These are phyloP conservation scores for Talaromyces albobiverticillius DNA, from an alignment of 2,329 filamentous ascomycete species.

Conservation along the genomic window DNA sequence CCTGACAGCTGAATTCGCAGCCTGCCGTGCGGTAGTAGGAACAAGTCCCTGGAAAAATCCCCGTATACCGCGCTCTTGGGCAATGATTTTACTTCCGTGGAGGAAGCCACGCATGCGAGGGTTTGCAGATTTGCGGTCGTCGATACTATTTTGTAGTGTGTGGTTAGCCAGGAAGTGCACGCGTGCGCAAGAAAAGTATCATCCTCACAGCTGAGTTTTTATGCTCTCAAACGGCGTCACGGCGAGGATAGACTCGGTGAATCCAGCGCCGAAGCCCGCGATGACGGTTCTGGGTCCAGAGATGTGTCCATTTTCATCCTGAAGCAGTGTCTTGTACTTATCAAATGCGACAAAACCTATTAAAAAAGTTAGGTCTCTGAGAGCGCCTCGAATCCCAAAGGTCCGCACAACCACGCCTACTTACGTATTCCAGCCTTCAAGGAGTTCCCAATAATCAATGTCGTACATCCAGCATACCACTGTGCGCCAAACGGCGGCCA, in stretches of 20 bases:
- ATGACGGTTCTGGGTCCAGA: conserved; percentile 87
- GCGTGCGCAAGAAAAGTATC: no score
- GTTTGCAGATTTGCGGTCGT: conserved; percentile 82
- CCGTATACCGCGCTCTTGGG: conserved; percentile 77
- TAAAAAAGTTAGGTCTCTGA: background rate
- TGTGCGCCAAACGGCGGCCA: conserved; percentile 91
- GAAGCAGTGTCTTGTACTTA: conserved; percentile 80
- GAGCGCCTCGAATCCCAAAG: background rate
- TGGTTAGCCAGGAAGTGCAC: background rate
- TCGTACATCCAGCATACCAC: conserved; percentile 98
- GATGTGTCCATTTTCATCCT: conserved; percentile 81
- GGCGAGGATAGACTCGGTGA: conserved; percentile 87
- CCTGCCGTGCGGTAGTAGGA: conserved; percentile 89
- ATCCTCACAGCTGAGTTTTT: conserved; percentile 79
- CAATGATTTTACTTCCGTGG: conserved; percentile 83
- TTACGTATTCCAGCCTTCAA: conserved; percentile 91
- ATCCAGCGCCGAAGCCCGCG: conserved; percentile 89
- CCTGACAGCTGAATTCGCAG: conserved; percentile 87
- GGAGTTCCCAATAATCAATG: conserved; percentile 93
- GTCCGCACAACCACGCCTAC: conserved; percentile 38
- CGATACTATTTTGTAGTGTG: conserved; percentile 62
- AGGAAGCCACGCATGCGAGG: conserved; percentile 90
- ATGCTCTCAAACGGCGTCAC: conserved; percentile 98
- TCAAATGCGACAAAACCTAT: conserved; percentile 92
- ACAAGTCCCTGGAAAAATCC: conserved; percentile 98